phyloP scores from a whole-genome alignment of 192 early-diverging fungal species.

The Jimgerdemannia lactiflua region DNA sequence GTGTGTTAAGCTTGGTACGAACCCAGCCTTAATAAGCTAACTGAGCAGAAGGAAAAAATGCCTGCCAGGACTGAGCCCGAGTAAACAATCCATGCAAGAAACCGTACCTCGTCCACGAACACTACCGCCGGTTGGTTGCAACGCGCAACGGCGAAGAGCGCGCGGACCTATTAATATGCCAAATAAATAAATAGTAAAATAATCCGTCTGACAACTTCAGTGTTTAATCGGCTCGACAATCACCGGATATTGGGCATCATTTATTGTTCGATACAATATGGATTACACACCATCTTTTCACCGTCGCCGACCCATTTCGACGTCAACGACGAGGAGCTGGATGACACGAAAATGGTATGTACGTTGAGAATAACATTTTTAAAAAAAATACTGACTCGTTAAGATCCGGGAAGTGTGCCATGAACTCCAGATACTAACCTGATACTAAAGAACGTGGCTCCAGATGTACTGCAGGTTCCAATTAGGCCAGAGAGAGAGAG shows the following conservation, averaged over 20 bases:
- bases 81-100: background rate
- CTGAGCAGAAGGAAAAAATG: no score
- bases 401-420: background rate
- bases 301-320: constrained; percentile 96
- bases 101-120: constrained; percentile 78
- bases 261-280: no score
- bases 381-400: background rate
- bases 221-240: no score
- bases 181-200: constrained; percentile 8
- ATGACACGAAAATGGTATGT: background rate
- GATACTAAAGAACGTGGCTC: constrained; percentile 91
- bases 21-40: background rate
- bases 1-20: background rate
- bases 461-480: constrained; percentile 59
- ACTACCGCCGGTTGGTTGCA: constrained; percentile 86
- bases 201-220: background rate
- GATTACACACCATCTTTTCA: constrained; percentile 74
- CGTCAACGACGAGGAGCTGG: constrained; percentile 81
- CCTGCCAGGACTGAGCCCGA: no score
- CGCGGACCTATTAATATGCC: constrained; percentile 43
- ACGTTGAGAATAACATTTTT: no score
- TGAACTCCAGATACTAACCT: constrained; percentile 20
- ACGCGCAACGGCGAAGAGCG: constrained; percentile 89
- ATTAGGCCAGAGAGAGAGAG: no score
- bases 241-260: no score